These are phyloP conservation scores for Gaertneriomyces semiglobifer DNA, from an alignment of 192 early-diverging fungal species.

Conservation along the genomic window DNA sequence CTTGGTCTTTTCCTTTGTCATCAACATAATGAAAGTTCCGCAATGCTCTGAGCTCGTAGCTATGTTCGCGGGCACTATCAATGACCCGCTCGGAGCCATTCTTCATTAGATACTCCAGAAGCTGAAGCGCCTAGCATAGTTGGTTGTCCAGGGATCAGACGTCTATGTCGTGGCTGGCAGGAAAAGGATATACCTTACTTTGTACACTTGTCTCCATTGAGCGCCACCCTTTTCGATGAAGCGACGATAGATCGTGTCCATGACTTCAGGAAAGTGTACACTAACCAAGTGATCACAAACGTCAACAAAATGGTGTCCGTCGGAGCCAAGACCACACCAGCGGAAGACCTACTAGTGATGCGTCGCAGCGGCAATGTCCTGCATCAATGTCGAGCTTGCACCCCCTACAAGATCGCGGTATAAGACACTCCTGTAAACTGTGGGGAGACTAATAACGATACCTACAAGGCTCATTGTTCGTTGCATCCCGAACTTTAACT, in stretches of 20 bases:
- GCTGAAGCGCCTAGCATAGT: slow-evolving; percentile 66
- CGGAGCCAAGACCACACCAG: not conserved
- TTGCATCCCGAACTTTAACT: slow-evolving; percentile 66
- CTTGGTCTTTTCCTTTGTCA: slow-evolving; percentile 95
- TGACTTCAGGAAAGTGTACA: slow-evolving; percentile 91
- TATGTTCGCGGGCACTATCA: slow-evolving; percentile 77
- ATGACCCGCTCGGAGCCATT: slow-evolving; percentile 92
- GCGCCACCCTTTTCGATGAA: slow-evolving; percentile 78
- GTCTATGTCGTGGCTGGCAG: not conserved
- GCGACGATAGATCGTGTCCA: slow-evolving; percentile 86
- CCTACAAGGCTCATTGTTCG: slow-evolving; percentile 81
- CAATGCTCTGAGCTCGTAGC: slow-evolving; percentile 85
- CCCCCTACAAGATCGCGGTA: slow-evolving; percentile 49
- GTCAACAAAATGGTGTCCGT: not conserved
- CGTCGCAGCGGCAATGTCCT: slow-evolving; percentile 89
- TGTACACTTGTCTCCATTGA: slow-evolving; percentile 96
- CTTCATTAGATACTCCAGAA: slow-evolving; percentile 92
- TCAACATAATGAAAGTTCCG: slow-evolving; percentile 87
- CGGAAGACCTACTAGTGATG: slow-evolving; percentile 63
- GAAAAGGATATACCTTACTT: slow-evolving; percentile 45
- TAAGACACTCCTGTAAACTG: not conserved
- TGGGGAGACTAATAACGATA: not conserved
- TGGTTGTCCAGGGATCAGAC: not conserved
- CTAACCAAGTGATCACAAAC: slow-evolving; percentile 35
- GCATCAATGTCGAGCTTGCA: slow-evolving; percentile 88